Evolutionary conservation across 2,329 filamentous ascomycete species (phyloP).

Genomic region (Grosmannia clavigera): DNA sequence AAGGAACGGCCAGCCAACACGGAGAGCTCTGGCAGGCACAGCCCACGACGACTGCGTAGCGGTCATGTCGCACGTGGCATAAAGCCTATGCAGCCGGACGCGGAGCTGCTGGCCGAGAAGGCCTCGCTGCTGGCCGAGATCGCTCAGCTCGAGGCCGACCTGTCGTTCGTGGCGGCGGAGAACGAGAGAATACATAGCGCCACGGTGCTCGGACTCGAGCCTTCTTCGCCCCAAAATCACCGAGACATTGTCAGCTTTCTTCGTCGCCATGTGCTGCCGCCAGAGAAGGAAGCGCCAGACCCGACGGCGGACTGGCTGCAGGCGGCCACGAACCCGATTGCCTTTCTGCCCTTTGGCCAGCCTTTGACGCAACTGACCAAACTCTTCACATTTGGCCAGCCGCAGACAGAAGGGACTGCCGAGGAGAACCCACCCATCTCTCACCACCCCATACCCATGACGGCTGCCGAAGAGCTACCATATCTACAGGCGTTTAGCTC

Average conservation of each 20-base stretch:
- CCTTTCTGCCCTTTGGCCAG: conserved; percentile 38
- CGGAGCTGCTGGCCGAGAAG: conserved; percentile 37
- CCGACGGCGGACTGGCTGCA: conserved; percentile 31
- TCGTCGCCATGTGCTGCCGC: conserved; percentile 27
- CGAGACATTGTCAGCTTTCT: conserved; percentile 29
- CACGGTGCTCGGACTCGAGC: conserved; percentile 20
- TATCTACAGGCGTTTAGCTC: conserved; percentile 62
- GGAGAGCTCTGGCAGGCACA: not conserved
- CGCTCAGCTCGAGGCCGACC: conserved; percentile 41
- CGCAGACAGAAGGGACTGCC: conserved; percentile 19
- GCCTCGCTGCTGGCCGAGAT: conserved; percentile 44
- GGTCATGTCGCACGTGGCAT: conserved; percentile 27
- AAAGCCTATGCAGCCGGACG: conserved; percentile 27
- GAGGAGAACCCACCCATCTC: conserved; percentile 34
- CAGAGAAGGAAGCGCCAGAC: conserved; percentile 16
- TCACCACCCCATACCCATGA: conserved; percentile 52
- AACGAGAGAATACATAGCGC: conserved; percentile 37
- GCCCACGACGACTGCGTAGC: not conserved
- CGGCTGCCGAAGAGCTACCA: conserved; percentile 51
- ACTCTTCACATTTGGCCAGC: conserved; percentile 9
- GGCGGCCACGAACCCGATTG: conserved; percentile 36
- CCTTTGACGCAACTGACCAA: conserved; percentile 16
- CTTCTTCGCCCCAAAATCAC: conserved; percentile 16
- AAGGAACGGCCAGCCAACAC: not conserved
- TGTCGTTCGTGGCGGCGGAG: conserved; percentile 44